Conservation (phyloP, 208 protist species). For the Acanthamoeba royreba region DNA sequence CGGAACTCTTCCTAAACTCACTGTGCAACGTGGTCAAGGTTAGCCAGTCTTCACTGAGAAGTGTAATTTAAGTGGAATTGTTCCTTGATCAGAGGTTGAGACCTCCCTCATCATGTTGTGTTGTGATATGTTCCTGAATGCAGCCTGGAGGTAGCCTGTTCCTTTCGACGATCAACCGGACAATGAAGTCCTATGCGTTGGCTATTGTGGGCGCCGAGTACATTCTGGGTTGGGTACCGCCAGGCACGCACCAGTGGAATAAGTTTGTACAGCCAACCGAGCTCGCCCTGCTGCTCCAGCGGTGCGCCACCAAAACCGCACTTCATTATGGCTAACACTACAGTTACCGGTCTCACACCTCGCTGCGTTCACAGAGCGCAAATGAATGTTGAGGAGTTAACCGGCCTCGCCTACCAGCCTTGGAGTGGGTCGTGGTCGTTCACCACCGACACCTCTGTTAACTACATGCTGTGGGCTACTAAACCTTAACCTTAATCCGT, state of each 20-base stretch:
- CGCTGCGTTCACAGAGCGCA: neutral
- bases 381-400: neutral
- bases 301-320: too few species aligned
- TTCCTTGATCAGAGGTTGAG: too few species aligned
- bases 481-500: neutral
- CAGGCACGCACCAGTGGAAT: constrained; percentile 89
- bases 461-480: neutral
- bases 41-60: neutral
- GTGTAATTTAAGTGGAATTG: too few species aligned
- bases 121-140: too few species aligned
- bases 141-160: constrained; percentile 85
- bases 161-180: constrained; percentile 91
- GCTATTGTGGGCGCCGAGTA: constrained; percentile 87
- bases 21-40: constrained; percentile 82
- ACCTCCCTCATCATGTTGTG: too few species aligned
- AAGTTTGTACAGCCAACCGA: constrained; percentile 88
- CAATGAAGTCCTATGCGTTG: constrained; percentile 78
- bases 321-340: neutral
- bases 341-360: neutral
- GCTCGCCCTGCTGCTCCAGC: constrained; percentile 54
- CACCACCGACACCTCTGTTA: neutral
- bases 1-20: constrained; percentile 82
- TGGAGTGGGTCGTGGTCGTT: neutral
- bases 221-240: constrained; percentile 82
- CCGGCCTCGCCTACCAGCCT: neutral